Conservation (phyloP, 148 eudicot species). For the Salicornia ramosissima region DNA sequence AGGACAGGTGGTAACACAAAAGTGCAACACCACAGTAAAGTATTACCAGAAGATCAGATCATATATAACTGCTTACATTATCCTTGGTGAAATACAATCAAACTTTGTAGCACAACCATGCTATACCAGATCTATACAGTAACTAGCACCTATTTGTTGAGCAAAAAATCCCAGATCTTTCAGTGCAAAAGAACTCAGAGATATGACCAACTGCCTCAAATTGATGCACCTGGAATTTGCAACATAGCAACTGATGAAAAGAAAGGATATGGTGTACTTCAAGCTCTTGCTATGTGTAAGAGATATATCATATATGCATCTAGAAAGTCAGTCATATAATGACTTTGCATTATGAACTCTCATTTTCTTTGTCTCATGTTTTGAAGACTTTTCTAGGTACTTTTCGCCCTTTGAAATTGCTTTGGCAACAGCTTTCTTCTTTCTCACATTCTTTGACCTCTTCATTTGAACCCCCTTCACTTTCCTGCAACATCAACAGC, state of each 20-base stretch:
- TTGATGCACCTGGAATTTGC: background rate
- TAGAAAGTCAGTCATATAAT: slow-evolving; percentile 52
- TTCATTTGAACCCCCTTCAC: slow-evolving; percentile 79
- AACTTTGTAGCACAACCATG: background rate
- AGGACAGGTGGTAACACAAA: no score
- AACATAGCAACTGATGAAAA: background rate
- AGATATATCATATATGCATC: background rate
- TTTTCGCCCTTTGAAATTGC: slow-evolving; percentile 69
- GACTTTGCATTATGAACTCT: slow-evolving; percentile 68
- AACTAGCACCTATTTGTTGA: background rate
- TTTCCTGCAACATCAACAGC: slow-evolving; percentile 36
- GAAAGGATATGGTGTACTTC: background rate
- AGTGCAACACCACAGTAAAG: no score
- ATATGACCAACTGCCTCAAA: background rate
- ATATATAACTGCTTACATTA: no score
- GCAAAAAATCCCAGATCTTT: background rate
- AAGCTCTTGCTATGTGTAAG: background rate
- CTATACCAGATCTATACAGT: background rate
- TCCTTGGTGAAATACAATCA: no score
- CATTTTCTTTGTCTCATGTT: slow-evolving; percentile 60
- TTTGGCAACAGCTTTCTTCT: slow-evolving; percentile 79
- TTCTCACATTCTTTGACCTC: slow-evolving; percentile 74
- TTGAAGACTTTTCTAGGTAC: slow-evolving; percentile 38
- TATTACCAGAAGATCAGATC: no score
- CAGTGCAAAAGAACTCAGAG: background rate